phyloP scores from a whole-genome alignment of 345 rosid species.

The Eucalyptus leucophloia region DNA sequence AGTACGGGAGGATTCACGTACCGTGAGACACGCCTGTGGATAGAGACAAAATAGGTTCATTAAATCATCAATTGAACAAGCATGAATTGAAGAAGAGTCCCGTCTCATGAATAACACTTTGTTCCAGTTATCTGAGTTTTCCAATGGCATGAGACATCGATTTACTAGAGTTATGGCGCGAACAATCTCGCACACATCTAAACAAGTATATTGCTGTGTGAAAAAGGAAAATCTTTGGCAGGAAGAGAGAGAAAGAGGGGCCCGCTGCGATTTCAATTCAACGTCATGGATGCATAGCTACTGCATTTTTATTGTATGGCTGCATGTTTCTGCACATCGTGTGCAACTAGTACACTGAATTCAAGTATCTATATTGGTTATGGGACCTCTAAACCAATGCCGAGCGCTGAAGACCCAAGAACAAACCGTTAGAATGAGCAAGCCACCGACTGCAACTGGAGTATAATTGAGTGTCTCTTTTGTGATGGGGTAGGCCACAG shows the following conservation, averaged over 20 bases:
- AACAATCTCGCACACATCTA: neutral
- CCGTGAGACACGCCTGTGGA: neutral
- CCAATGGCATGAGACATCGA: neutral
- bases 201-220: neutral
- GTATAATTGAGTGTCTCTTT: slow-evolving; percentile 83
- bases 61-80: neutral
- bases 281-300: neutral
- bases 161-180: neutral
- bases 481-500: slow-evolving; percentile 79
- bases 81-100: neutral
- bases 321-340: neutral
- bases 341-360: neutral
- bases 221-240: neutral
- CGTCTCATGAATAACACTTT: neutral
- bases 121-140: neutral
- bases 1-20: accelerated
- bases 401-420: slow-evolving; percentile 68
- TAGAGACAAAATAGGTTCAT: neutral
- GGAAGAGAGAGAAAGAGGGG: neutral
- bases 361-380: slow-evolving; percentile 41
- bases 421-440: slow-evolving; percentile 35
- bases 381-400: slow-evolving; percentile 82
- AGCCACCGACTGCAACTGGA: slow-evolving; percentile 77
- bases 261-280: neutral
- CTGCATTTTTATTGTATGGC: neutral